Percentiles rank a stretch among this genome's conserved stretches.
Evolutionary conservation across 2,329 filamentous ascomycete species (phyloP).

Genomic region (Anisogramma anomala): DNA sequence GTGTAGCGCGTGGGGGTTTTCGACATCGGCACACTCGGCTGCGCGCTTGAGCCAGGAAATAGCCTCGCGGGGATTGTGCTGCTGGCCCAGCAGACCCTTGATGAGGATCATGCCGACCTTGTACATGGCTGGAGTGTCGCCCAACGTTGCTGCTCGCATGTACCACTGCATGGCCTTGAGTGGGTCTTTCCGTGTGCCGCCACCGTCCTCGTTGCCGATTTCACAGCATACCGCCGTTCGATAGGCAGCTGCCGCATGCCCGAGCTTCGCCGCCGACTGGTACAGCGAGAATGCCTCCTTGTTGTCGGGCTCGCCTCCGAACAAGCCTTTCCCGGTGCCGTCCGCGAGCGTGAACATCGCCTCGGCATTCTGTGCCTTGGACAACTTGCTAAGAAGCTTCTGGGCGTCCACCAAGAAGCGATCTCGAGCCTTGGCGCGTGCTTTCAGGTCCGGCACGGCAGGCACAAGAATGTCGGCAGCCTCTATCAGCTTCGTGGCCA

Average conservation of each 20-base stretch:
- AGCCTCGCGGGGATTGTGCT: conserved; percentile 70
- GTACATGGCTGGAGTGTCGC: conserved; percentile 92
- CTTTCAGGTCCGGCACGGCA: conserved; percentile 54
- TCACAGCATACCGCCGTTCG: conserved; percentile 95
- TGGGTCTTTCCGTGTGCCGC: conserved; percentile 81
- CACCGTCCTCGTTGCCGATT: conserved; percentile 86
- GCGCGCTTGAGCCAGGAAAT: conserved; percentile 88
- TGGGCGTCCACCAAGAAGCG: conserved; percentile 76
- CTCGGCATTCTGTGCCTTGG: conserved; percentile 59
- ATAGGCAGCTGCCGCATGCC: conserved; percentile 79
- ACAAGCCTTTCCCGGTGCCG: conserved; percentile 67
- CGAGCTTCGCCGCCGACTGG: conserved; percentile 82
- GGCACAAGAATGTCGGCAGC: conserved; percentile 66
- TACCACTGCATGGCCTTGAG: conserved; percentile 98
- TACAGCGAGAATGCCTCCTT: conserved; percentile 93
- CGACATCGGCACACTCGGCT: conserved; percentile 72
- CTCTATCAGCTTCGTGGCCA: conserved; percentile 79
- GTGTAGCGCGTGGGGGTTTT: conserved; percentile 92
- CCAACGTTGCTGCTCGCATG: conserved; percentile 77
- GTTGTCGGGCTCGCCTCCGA: conserved; percentile 69
- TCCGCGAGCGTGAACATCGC: conserved; percentile 94
- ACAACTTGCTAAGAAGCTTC: conserved; percentile 84
- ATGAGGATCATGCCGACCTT: conserved; percentile 94
- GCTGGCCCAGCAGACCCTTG: conserved; percentile 86
- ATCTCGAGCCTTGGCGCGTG: conserved; percentile 65